phyloP scores from a whole-genome alignment of 768 basidiomycete genomes.

The Tricholomella constricta region DNA sequence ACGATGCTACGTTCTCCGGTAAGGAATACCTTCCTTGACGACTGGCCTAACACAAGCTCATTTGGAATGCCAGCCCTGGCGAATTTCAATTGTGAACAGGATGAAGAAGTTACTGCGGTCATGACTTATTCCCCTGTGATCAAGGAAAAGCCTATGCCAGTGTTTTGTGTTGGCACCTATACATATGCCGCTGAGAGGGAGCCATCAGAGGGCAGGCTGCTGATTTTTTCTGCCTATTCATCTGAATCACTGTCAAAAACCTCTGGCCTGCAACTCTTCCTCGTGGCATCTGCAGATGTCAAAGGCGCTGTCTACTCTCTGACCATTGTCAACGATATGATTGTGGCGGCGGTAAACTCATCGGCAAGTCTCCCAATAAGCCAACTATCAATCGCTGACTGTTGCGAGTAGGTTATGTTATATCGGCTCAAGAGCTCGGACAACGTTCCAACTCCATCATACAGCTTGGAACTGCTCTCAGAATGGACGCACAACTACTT shows the following conservation, averaged over 20 bases:
- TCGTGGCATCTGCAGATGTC: conserved; percentile 47
- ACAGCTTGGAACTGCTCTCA: conserved; percentile 43
- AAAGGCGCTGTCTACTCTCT: conserved; percentile 74
- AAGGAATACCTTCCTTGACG: conserved; percentile 23
- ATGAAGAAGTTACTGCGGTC: conserved; percentile 68
- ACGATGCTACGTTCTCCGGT: conserved; percentile 68
- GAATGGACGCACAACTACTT: conserved; percentile 86
- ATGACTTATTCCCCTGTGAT: conserved; percentile 35
- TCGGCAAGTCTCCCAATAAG: conserved; percentile 48
- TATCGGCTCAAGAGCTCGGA: conserved; percentile 40
- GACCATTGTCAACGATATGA: conserved; percentile 44
- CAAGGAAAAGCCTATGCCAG: conserved; percentile 32
- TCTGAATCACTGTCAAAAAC: conserved; percentile 23
- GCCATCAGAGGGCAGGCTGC: conserved; percentile 58
- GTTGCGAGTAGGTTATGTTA: conserved; percentile 43
- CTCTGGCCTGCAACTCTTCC: conserved; percentile 32
- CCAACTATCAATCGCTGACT: conserved; percentile 1
- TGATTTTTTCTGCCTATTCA: conserved; percentile 50
- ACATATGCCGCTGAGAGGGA: conserved; percentile 47
- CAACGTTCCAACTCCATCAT: conserved; percentile 31
- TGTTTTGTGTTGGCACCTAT: conserved; percentile 55
- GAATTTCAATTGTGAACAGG: conserved; percentile 46
- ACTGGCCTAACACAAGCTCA: neutral
- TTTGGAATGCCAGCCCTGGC: conserved; percentile 39
- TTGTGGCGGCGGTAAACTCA: conserved; percentile 76